phyloP scores from a whole-genome alignment of 345 rosid species.

The Ceriops decandra region DNA sequence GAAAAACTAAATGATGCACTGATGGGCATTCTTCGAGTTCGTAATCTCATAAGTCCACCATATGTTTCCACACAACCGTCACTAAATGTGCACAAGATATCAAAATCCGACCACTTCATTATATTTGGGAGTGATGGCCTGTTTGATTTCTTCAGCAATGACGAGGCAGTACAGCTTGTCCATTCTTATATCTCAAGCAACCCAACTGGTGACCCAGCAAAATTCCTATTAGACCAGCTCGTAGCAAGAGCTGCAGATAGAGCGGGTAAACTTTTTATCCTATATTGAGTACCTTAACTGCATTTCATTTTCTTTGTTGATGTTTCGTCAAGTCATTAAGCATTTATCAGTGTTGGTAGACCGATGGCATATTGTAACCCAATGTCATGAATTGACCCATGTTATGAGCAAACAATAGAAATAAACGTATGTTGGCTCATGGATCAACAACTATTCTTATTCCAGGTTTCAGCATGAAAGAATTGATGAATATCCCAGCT shows the following conservation, averaged over 20 bases:
- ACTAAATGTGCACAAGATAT: slow-evolving; percentile 61
- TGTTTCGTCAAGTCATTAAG: too few species aligned
- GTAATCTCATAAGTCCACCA: slow-evolving; percentile 85
- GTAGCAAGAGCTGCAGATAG: slow-evolving; percentile 75
- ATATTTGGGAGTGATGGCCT: slow-evolving; percentile 91
- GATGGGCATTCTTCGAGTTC: slow-evolving; percentile 91
- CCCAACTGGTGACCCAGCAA: slow-evolving; percentile 89
- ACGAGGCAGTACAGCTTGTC: slow-evolving; percentile 70
- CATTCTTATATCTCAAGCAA: slow-evolving; percentile 49
- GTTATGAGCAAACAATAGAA: not conserved
- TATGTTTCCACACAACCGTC: slow-evolving; percentile 87
- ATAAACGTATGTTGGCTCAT: not conserved
- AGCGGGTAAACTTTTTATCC: slow-evolving; percentile 54
- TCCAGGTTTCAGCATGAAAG: slow-evolving; percentile 82
- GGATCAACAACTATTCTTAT: not conserved
- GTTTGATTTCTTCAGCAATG: slow-evolving; percentile 85
- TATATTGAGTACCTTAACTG: not conserved
- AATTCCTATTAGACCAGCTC: slow-evolving; percentile 75
- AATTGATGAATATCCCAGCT: slow-evolving; percentile 83
- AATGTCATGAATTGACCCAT: too few species aligned
- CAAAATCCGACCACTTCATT: slow-evolving; percentile 76
- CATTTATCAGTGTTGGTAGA: too few species aligned
- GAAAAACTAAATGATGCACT: slow-evolving; percentile 77
- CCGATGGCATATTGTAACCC: too few species aligned
- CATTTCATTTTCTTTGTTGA: not conserved